Evolutionary conservation across 768 basidiomycete species (phyloP), one percentile per base, ranked within the genome.

Genomic region (Mycena polygramma): DNA sequence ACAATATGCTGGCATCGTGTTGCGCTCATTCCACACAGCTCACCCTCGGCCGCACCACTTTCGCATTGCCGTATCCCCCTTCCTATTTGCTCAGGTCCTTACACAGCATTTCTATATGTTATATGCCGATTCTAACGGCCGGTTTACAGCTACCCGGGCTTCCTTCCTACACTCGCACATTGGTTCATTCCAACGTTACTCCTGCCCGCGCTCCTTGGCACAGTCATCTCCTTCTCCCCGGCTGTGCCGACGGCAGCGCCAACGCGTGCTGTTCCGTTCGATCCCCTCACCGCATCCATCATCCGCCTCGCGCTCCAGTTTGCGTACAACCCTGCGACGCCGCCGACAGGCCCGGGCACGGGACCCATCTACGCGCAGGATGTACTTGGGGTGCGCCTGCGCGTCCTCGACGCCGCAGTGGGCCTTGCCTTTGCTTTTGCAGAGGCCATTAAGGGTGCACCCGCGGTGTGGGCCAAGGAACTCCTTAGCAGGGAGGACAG

Each of bases 361-460:
- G 74, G 75, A 17, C 71, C 61, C 15, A 63, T 83, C 57, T 75
- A 80, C 22, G 84, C 86, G 13, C 75, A 88, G 48, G 89, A 91
- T 71, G 84, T 90, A 5, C 77, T 93, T 9, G 90, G 90, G 7
- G 78, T 80, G 45, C 81, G 84, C 36, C 87, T 87, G 84, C 86
- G 92, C 53, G 82, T 91, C 1, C 79, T 91, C 64, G 83, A 79
- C 53, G 89, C 92, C 0, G 79, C 84, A 7, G 79, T 92, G 37
- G 83, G 85, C 11, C 83, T 90, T 14, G 90, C 90, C 0, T 91
- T 92, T 74, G 88, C 92, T 3, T 90, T 92, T 72, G 88, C 91
- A 1, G 92, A 93, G 77, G 89, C 89, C 0, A 86, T 93, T 61
- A 81, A 83, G 22, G 76, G 73, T 11, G 85, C 88, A 0, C 89